A percentile compares a stretch with the other conserved stretches of the same genome.
phyloP scores from a whole-genome alignment of 805 yeast genomes.

The Schizosaccharomyces octosporus region DNA sequence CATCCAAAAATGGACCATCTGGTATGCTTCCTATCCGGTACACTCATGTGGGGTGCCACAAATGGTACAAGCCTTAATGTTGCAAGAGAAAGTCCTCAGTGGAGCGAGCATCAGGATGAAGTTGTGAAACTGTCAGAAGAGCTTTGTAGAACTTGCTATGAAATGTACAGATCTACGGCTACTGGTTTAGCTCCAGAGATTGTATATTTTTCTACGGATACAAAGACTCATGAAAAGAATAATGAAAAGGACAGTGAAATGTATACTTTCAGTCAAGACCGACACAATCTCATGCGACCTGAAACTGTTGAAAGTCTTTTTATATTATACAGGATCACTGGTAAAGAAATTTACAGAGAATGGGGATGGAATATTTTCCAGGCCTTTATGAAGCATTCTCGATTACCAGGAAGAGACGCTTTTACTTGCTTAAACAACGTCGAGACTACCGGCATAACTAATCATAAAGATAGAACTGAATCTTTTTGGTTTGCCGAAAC shows the following conservation, averaged over 20 bases:
- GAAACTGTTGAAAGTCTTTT: conserved; percentile 81
- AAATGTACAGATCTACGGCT: conserved; percentile 47
- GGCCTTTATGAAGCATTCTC: conserved; percentile 36
- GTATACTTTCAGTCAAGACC: conserved; percentile 41
- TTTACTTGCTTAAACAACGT: conserved; percentile 50
- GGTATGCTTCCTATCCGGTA: conserved; percentile 78
- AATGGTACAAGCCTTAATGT: conserved; percentile 33
- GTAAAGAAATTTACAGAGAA: conserved; percentile 27
- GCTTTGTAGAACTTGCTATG: conserved; percentile 56
- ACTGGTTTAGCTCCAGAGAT: conserved; percentile 80
- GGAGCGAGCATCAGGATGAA: conserved; percentile 33
- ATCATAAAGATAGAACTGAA: conserved; percentile 48
- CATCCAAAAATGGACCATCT: conserved; percentile 73
- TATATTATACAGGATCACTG: conserved; percentile 38
- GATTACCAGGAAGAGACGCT: conserved; percentile 17
- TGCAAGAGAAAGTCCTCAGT: conserved; percentile 28
- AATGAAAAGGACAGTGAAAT: conserved; percentile 24
- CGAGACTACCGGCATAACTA: conserved; percentile 24
- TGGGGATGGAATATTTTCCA: conserved; percentile 79
- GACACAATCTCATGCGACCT: conserved; percentile 74
- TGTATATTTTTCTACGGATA: conserved; percentile 43
- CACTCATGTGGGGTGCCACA: conserved; percentile 74
- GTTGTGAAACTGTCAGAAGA: conserved; percentile 53
- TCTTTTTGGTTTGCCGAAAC: conserved; percentile 91
- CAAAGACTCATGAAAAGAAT: conserved; percentile 6